Evolutionary conservation across 2,329 filamentous ascomycete genomes (phyloP).

Genomic region (Pseudogymnoascus sp.): DNA sequence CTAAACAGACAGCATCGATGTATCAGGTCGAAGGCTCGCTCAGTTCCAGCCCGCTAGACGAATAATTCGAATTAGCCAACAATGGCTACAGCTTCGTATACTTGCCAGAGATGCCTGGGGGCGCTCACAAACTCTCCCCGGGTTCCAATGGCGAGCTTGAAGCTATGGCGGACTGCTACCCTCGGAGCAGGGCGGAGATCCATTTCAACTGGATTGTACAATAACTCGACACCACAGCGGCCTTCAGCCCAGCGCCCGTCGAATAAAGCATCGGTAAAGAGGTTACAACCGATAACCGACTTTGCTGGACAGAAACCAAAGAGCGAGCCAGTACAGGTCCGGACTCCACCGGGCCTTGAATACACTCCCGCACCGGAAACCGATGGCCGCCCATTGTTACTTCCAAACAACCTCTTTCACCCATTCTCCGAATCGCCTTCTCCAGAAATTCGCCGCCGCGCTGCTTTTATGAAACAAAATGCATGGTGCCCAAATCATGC

Average conservation of each 20-base stretch:
- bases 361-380: constrained; percentile 18
- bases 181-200: constrained; percentile 15
- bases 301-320: constrained; percentile 20
- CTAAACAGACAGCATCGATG: neutral
- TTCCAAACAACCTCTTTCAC: constrained; percentile 81
- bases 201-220: constrained; percentile 18
- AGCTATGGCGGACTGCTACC: constrained; percentile 14
- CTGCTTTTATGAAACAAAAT: constrained; percentile 85
- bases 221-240: constrained; percentile 12
- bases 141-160: constrained; percentile 12
- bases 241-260: constrained; percentile 13
- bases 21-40: neutral
- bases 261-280: constrained; percentile 15
- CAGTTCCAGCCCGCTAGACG: neutral
- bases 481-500: constrained; percentile 88
- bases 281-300: constrained; percentile 18
- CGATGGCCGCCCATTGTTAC: constrained; percentile 23
- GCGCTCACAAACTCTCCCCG: constrained; percentile 19
- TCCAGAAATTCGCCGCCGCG: constrained; percentile 76
- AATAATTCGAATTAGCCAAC: constrained; percentile 3
- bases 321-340: constrained; percentile 20
- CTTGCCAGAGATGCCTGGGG: constrained; percentile 26
- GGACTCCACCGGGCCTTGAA: constrained; percentile 17
- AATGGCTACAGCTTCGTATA: constrained; percentile 21
- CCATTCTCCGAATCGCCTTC: constrained; percentile 83